Evolutionary conservation across 306 rosid genomes (phyloP), one percentile per base, ranked within the genome.

Genomic region (Vigna mungo): DNA sequence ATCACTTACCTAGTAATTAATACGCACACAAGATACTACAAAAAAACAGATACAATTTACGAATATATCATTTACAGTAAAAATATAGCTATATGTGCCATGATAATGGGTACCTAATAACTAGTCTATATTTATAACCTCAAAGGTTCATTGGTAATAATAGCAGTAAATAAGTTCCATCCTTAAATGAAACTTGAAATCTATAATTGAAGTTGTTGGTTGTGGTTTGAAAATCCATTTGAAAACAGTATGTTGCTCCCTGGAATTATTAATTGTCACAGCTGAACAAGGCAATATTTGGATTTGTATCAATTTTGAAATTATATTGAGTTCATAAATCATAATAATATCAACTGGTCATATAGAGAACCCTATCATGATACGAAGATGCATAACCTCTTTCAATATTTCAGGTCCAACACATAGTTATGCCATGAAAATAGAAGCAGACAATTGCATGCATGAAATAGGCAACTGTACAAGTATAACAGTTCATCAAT

Each of bases 131-230:
- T 41, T 41, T 54, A 62, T 60, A 52, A 41, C 39, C 54, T 60
- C 66, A 34, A 41, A 63, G 43, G 34, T 60, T 70, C 49, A 9
- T 69, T 63, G 43, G 71, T 54, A 54, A 63, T 9, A n/a, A 32
- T 53, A 48, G 47, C 72, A 49, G 65, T 18, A 60, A 37, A 74
- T n/a, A 78, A 48, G 60, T 74, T 43, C 51, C 54, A 74, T 39
- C 56, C 58, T 11, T 74, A 54, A 54, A 68, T n/a, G 66, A 62
- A 67, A 74, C 81, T 48, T 62, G 65, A 74, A 43, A 59, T 58
- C 47, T 12, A 43, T 30, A 25, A 13, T 25, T 36, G 53, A 23
- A 20, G 11, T 9, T 51, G 73, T 39, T 14, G 5, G 52, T 15
- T 16, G 20, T 16, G 56, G 56, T 39, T 27, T 10, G 47, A 13